Base-by-base conservation (phyloP, 345 rosid genomes). In the Acer yangbiense region DNA sequence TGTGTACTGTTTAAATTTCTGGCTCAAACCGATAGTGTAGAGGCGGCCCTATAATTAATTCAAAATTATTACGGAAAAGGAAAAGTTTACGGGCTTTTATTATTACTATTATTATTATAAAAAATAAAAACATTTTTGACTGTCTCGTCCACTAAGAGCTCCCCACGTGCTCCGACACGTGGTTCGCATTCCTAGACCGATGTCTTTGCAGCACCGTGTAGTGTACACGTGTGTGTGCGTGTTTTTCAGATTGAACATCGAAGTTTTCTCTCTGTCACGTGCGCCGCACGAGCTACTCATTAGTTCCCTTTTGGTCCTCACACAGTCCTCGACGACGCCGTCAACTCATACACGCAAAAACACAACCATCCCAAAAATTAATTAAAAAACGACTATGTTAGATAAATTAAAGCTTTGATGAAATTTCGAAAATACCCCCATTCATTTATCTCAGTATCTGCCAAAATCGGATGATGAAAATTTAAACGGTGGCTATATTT, bases 161-260 rank as follows among this genome's bases (percentile, higher is more conserved):
- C 39, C 79, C 86, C 91, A 89, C 87, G 88, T 86, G 88, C 83
- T 71, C 77, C 52, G 74, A 71, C 89, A 91, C 90, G 89, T 88
- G 90, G 79, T 84, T 76, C 83, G 43, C 17, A 13, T 66, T 50
- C 76, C 89, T 35, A 89, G 79, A 75, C 66, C 65, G 71, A 35
- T 85, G 88, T 79, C 81, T 73, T 83, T 25, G 80, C 80, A 83
- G 79, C 80, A 83, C 83, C 66, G 78, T 78, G 73, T 77, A 77
- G 73, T 77, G 79, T 75, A 80, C 81, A 73, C 82, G 74, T 77
- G 82, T 78, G 80, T 39, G 68, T 67, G 61, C 39, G 72, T 74
- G 77, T 81, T 60, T 78, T 82, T 57, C 29, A 46, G 69, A 73
- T 72, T 68, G 72, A 25, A 43, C 35, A 68, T 29, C 73, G 48